These are phyloP conservation scores for Xylariaceae sp. DNA, from an alignment of 2,329 filamentous ascomycete species.

Conservation along the genomic window DNA sequence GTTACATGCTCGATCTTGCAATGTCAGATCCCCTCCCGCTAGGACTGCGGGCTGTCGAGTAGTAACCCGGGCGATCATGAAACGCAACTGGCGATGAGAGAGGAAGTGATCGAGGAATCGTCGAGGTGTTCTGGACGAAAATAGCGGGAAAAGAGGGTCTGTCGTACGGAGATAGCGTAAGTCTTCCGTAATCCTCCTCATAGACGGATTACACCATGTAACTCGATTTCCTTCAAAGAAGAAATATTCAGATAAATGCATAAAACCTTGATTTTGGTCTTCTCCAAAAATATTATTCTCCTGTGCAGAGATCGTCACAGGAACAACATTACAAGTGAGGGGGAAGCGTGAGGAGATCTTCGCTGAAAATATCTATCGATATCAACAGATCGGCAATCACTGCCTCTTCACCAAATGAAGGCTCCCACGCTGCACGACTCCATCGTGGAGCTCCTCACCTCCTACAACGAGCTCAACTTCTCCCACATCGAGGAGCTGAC, in stretches of 20 bases:
- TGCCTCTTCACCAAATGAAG: constrained; percentile 9
- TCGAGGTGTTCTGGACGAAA: neutral
- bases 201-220: no score
- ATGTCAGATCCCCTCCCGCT: neutral
- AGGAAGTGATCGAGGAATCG: neutral
- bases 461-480: constrained; percentile 70
- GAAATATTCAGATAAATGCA: no score
- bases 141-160: constrained; percentile 3
- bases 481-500: constrained; percentile 54
- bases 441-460: constrained; percentile 53
- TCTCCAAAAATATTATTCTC: neutral
- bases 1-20: neutral
- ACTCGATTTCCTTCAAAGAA: no score
- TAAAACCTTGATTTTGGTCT: neutral
- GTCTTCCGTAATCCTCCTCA: no score
- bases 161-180: no score
- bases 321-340: no score
- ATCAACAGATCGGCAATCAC: neutral
- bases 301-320: neutral
- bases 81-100: neutral
- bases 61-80: neutral
- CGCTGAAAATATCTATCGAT: neutral
- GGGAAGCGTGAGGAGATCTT: no score
- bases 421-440: constrained; percentile 33
- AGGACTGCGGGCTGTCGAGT: no score